phyloP scores from a whole-genome alignment of 306 rosid genomes.

The Myrica gale region DNA sequence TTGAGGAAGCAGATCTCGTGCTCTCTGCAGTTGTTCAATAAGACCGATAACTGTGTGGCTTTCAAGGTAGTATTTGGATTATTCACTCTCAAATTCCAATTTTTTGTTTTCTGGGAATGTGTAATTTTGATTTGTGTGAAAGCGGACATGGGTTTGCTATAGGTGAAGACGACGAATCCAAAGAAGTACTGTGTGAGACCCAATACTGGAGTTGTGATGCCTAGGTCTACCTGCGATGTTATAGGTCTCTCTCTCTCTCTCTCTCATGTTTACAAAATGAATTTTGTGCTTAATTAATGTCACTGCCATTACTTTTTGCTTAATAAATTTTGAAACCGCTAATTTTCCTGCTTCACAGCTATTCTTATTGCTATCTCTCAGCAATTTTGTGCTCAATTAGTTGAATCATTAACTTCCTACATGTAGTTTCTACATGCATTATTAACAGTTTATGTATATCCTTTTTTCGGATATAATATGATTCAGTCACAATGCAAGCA shows the following conservation, averaged over 20 bases:
- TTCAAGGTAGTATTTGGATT: slow-evolving; percentile 54
- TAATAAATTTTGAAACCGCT: background rate
- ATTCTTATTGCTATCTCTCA: background rate
- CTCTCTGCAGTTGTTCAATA: slow-evolving; percentile 69
- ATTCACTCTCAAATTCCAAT: slow-evolving; percentile 18
- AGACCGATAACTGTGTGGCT: slow-evolving; percentile 65
- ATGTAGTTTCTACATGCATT: background rate
- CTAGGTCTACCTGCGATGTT: slow-evolving; percentile 79
- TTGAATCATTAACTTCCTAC: background rate
- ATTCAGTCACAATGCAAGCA: slow-evolving; percentile 87
- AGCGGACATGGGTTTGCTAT: slow-evolving; percentile 30
- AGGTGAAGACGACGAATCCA: slow-evolving; percentile 95
- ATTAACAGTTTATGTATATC: background rate
- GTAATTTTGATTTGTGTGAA: slow-evolving; percentile 34
- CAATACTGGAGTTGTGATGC: slow-evolving; percentile 83
- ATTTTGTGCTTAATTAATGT: background rate
- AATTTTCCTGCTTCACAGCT: background rate
- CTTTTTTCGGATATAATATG: background rate
- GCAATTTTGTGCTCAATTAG: background rate
- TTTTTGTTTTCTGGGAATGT: slow-evolving; percentile 19
- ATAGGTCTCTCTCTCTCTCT: slow-evolving; percentile 46
- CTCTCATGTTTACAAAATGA: no score
- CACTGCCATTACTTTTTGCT: background rate
- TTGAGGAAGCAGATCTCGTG: slow-evolving; percentile 86
- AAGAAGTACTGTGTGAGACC: slow-evolving; percentile 97